Evolutionary conservation across 805 yeast species (phyloP).

Genomic region (Nakazawaea anatomiae): DNA sequence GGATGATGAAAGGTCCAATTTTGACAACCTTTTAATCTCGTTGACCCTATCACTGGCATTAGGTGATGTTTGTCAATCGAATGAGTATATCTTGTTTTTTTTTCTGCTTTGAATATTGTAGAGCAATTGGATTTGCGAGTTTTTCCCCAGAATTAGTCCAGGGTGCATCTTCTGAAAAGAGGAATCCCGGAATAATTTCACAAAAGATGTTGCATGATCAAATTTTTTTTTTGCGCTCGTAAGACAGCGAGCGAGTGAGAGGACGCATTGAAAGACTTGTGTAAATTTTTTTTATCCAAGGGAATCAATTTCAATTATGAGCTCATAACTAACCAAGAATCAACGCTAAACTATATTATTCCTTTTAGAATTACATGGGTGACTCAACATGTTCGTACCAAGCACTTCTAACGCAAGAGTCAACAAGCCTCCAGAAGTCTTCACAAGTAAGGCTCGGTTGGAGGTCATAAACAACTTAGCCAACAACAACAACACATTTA

Average conservation of each 20-base stretch:
- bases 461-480: constrained; percentile 17
- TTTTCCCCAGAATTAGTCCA: not conserved
- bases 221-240: not conserved
- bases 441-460: constrained; percentile 20
- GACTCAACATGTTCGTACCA: constrained; percentile 6
- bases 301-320: not conserved
- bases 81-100: not conserved
- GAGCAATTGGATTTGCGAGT: not conserved
- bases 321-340: no score
- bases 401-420: constrained; percentile 6
- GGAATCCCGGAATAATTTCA: constrained; percentile 9
- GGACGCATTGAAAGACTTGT: not conserved
- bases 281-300: not conserved
- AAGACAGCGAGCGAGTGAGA: no score
- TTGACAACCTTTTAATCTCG: no score
- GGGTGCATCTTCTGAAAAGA: not conserved
- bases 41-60: no score
- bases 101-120: no score
- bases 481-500: not conserved
- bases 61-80: no score
- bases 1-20: no score
- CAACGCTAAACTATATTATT: no score
- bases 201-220: constrained; percentile 8
- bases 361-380: not conserved
- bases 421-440: constrained; percentile 15